A percentile compares a stretch with the other conserved stretches of the same genome.
These are phyloP conservation scores for Fusarium setosum DNA, from an alignment of 2,329 filamentous ascomycete species.

Conservation along the genomic window DNA sequence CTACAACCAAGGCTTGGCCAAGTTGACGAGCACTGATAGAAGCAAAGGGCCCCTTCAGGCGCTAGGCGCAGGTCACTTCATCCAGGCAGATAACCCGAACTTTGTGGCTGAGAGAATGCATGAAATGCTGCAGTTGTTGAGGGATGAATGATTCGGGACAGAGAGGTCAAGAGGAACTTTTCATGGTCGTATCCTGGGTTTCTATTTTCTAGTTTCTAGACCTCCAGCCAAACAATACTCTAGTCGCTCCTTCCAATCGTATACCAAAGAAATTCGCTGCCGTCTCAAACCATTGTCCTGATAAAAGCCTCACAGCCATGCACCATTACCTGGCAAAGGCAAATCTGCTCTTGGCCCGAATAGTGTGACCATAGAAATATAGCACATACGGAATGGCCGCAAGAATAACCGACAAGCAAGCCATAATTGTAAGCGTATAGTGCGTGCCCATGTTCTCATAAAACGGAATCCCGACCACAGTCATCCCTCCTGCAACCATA, in stretches of 20 bases:
- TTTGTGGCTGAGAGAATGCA: conserved; percentile 50
- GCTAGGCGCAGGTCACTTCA: conserved; percentile 40
- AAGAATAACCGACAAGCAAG: conserved; percentile 42
- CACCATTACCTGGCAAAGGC: conserved; percentile 8
- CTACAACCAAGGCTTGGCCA: conserved; percentile 64
- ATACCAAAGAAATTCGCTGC: too few species aligned
- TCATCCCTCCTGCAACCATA: conserved; percentile 47
- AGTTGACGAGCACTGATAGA: conserved; percentile 53
- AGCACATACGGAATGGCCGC: conserved; percentile 46
- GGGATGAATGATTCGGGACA: neutral
- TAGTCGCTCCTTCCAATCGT: too few species aligned
- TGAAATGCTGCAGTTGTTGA: conserved; percentile 12
- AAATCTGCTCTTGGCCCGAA: conserved; percentile 37
- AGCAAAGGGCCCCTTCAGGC: conserved; percentile 45
- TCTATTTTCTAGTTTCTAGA: too few species aligned
- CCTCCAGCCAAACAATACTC: neutral
- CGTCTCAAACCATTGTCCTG: too few species aligned
- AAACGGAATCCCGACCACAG: conserved; percentile 48
- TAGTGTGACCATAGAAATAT: conserved; percentile 37
- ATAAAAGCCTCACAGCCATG: too few species aligned
- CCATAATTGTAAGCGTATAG: conserved; percentile 49
- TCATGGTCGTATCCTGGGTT: too few species aligned
- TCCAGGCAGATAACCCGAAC: conserved; percentile 64
- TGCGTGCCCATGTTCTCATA: conserved; percentile 48
- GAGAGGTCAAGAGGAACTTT: too few species aligned